Conservation (phyloP, 371 early-diverging fungal species). For the Saksenaea oblongispora region DNA sequence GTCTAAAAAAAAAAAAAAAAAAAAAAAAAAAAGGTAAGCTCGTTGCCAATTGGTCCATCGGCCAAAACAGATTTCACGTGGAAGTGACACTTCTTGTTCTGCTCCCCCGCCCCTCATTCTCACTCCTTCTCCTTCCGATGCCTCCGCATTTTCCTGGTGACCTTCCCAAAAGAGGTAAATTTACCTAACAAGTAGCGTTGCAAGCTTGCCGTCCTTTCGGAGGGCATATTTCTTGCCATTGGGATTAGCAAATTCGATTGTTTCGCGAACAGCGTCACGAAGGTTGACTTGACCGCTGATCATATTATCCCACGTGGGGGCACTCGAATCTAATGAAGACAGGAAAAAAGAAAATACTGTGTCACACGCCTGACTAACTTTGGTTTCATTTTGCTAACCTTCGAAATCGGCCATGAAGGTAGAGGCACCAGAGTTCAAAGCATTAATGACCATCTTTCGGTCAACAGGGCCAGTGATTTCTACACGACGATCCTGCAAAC, state of each 20-base stretch:
- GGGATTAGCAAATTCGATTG: conserved; percentile 80
- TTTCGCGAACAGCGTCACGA: conserved; percentile 87
- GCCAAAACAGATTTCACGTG: neutral
- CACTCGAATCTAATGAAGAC: conserved; percentile 76
- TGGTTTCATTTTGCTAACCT: conserved; percentile 45
- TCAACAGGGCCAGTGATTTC: conserved; percentile 98
- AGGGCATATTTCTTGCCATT: conserved; percentile 93
- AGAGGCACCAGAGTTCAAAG: conserved; percentile 89
- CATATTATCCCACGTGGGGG: conserved; percentile 93
- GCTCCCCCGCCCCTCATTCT: neutral
- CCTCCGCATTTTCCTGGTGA: conserved; percentile 2
- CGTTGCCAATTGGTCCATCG: neutral
- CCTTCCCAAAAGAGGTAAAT: conserved; percentile 6
- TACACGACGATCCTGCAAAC: conserved; percentile 89
- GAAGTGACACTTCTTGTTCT: neutral
- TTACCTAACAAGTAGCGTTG: conserved; percentile 88
- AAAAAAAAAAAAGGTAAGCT: neutral
- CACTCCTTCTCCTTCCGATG: neutral
- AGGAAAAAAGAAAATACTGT: conserved; percentile 10
- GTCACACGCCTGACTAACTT: neutral
- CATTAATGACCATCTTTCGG: conserved; percentile 98
- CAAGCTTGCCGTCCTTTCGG: conserved; percentile 79
- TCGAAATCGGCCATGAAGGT: conserved; percentile 98
- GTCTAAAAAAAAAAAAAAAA: neutral
- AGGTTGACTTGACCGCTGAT: conserved; percentile 90